Evolutionary conservation across 1,139 yeast genomes (phyloP).

Genomic region (Debaryomyces robertsiae): DNA sequence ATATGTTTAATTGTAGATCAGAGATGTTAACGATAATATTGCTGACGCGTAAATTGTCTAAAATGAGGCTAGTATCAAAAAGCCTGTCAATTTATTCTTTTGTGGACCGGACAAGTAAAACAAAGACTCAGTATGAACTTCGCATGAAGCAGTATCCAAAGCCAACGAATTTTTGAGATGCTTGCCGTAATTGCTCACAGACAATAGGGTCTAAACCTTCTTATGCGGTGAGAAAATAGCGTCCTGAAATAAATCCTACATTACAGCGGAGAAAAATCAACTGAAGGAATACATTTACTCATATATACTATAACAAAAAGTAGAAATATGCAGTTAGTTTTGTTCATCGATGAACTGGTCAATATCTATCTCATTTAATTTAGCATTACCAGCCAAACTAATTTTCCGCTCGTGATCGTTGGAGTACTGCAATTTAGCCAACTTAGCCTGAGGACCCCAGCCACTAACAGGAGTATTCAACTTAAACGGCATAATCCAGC

Average conservation of each 20-base stretch:
- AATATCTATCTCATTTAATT: slow-evolving; percentile 67
- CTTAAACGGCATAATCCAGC: slow-evolving; percentile 70
- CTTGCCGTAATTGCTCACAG: too few relatives aligned
- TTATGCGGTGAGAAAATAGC: too few relatives aligned
- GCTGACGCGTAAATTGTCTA: not conserved
- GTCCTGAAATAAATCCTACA: too few relatives aligned
- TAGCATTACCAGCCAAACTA: slow-evolving; percentile 65
- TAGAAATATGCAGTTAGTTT: slow-evolving; percentile 35
- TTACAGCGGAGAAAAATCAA: too few relatives aligned
- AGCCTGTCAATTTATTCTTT: too few relatives aligned
- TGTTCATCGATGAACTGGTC: slow-evolving; percentile 66
- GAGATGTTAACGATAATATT: not conserved
- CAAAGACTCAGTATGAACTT: too few relatives aligned
- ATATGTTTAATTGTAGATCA: too few relatives aligned
- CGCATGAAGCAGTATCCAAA: too few relatives aligned
- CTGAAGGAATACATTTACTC: slow-evolving; percentile 2
- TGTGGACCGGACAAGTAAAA: too few relatives aligned
- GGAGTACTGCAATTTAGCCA: slow-evolving; percentile 50
- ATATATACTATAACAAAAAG: slow-evolving; percentile 4
- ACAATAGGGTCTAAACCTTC: too few relatives aligned
- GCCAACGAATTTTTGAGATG: too few relatives aligned
- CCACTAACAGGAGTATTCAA: slow-evolving; percentile 72
- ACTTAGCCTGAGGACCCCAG: slow-evolving; percentile 63
- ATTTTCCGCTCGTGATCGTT: slow-evolving; percentile 48
- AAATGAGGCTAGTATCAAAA: too few relatives aligned